Evolutionary conservation across 2,329 filamentous ascomycete genomes (phyloP), one percentile per base, ranked within the genome.

Genomic region (Scytalidium sp.): DNA sequence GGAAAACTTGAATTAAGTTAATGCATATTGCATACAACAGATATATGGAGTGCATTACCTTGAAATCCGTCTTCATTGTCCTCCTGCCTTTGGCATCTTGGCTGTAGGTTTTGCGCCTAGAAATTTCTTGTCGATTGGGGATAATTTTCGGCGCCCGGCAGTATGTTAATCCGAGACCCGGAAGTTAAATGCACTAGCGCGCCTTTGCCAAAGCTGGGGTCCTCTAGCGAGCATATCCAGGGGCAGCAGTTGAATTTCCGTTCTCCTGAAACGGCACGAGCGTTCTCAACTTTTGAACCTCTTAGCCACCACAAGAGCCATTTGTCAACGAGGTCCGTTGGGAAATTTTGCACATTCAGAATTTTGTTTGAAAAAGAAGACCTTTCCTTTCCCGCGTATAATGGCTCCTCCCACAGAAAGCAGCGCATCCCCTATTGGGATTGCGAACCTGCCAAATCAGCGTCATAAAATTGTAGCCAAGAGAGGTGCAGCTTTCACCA

Each of bases 41-140:
- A 13, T 9, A 36, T 27, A 20, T 4, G 17, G 15, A 2, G 2
- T 5, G 20, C 13, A 70, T 56, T 73, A 95, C 93, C 84, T 94
- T 95, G 72, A 97, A 99, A 74, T 97, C 93, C 60, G 92, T 97
- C 88, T 97, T 99, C 94, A 99, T 99, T 69, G 71, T 84, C 56
- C 62, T 58, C 59, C 56, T 50, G 59, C 46, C 47, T 56, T 53
- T 47, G 50, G 50, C 57, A 60, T 64, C 45, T 53, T 53, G 45
- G 43, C 43, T 47, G 39, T 50, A 36, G 17, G 17, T n/a, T 27
- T 41, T 39, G 23, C 17, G 15, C 39, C 39, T 47, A 36, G 23
- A 47, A 41, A 29, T 52, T 49, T 52, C 25, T n/a, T 47, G 47
- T 46, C 50, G 47, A 49, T 45, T 36, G 43, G 49, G 43, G 41